Percentiles rank a stretch among this genome's conserved stretches.
Evolutionary conservation across 768 basidiomycete genomes (phyloP).

Genomic region (Naganishia vaughanmartiniae): DNA sequence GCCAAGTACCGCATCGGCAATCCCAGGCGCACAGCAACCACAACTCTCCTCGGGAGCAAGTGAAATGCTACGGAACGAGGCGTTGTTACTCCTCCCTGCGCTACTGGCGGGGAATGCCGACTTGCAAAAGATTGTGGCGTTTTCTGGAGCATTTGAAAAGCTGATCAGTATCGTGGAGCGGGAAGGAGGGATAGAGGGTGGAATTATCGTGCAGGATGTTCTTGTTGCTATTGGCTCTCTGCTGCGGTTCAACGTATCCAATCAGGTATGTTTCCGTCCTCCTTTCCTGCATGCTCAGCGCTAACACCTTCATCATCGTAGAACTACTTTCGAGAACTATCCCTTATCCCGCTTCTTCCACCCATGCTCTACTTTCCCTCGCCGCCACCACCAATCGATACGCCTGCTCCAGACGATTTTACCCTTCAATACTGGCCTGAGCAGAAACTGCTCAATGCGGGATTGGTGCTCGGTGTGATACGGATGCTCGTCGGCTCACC

Average conservation of each 20-base stretch:
- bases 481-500: slow-evolving; percentile 69
- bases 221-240: slow-evolving; percentile 79
- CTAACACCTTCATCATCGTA: slow-evolving; percentile 48
- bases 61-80: slow-evolving; percentile 60
- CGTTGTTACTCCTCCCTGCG: slow-evolving; percentile 73
- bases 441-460: slow-evolving; percentile 78
- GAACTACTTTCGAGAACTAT: slow-evolving; percentile 94
- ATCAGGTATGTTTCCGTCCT: slow-evolving; percentile 64
- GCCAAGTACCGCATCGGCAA: not conserved
- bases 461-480: slow-evolving; percentile 75
- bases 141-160: slow-evolving; percentile 94
- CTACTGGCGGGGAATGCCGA: slow-evolving; percentile 82
- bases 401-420: slow-evolving; percentile 66
- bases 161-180: slow-evolving; percentile 80
- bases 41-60: slow-evolving; percentile 43
- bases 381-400: slow-evolving; percentile 69
- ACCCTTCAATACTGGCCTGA: slow-evolving; percentile 94
- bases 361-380: slow-evolving; percentile 60
- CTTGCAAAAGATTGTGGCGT: slow-evolving; percentile 93
- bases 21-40: slow-evolving; percentile 16
- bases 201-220: slow-evolving; percentile 79
- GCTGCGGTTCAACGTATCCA: slow-evolving; percentile 86
- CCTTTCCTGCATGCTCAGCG: not conserved
- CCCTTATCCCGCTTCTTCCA: slow-evolving; percentile 62
- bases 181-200: slow-evolving; percentile 91